Base-by-base conservation (phyloP, 163 green algal genomes). In the Coccomyxa subellipsoidea region DNA sequence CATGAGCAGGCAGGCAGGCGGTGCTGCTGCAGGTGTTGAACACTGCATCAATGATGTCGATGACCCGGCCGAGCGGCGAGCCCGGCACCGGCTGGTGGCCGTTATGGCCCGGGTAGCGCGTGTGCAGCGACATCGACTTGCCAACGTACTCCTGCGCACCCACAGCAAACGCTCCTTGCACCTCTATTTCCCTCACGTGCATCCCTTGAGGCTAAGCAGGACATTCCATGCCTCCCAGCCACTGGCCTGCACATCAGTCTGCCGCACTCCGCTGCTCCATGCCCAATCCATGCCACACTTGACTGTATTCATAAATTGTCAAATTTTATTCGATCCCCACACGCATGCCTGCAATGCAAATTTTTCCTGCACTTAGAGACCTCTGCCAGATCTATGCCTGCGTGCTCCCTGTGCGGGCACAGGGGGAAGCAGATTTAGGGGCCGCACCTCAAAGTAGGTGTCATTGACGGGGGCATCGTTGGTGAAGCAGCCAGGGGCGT, bases 1-100 rank as follows among this genome's bases (percentile, higher is more conserved):
- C 47, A 5, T 59, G 4, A 27, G 21, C 47, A 59, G 47, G 47
- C 47, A 59, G 1, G 47, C 47, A 59, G 3, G 47, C 47, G 47
- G 47, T 59, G 47, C 23, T 12, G 31, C 29, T n/a, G 78, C 78
- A 82, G 15, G 54, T 37, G 0, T 75, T 53, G 54, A 82, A 82
- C 4, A 82, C 15, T 31, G 53, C 76, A 40, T 83, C 66, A 47
- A 83, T 83, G n/a, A 83, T 72, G n/a, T 59, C 27, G 8, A 78
- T 34, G 5, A 73, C 76, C 5, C 79, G 39, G 29, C 59, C 27
- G 27, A 83, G 69, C 29, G 76, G 79, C 66, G 66, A 78, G 21
- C 29, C 29, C 39, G 37, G 69, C 12, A 53, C 53, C 0, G 66
- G 66, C 38, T 40, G 59, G 79, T 83, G 79, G 12, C 38, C 69